These are phyloP conservation scores for Obelidium mucronatum DNA, from an alignment of 192 early-diverging fungal species.

Conservation along the genomic window DNA sequence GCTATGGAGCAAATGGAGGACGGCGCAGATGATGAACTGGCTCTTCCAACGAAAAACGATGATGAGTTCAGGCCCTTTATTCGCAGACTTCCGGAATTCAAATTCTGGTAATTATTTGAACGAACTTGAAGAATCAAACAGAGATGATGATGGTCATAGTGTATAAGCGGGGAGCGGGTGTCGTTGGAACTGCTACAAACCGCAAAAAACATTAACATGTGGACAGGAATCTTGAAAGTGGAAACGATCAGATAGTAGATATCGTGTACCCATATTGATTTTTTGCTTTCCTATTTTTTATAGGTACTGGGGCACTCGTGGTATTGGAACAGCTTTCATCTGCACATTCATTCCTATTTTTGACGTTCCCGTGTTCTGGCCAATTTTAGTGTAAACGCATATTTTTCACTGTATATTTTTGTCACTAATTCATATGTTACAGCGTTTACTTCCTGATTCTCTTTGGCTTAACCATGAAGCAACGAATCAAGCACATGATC, in stretches of 20 bases:
- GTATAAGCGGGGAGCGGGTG: too few species aligned
- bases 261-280: too few species aligned
- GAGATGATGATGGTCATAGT: too few species aligned
- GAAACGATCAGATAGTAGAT: too few species aligned
- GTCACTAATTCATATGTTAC: neutral
- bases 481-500: slow-evolving; percentile 98
- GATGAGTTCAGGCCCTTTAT: slow-evolving; percentile 99
- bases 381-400: slow-evolving; percentile 79
- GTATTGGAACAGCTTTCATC: slow-evolving; percentile 80
- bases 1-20: slow-evolving; percentile 75
- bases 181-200: too few species aligned
- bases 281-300: too few species aligned
- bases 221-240: too few species aligned
- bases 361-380: slow-evolving; percentile 99
- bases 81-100: slow-evolving; percentile 96
- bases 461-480: slow-evolving; percentile 93
- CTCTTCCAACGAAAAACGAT: slow-evolving; percentile 83
- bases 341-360: slow-evolving; percentile 88
- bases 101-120: slow-evolving; percentile 94
- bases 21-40: slow-evolving; percentile 59
- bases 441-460: slow-evolving; percentile 93
- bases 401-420: neutral
- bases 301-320: slow-evolving; percentile 84
- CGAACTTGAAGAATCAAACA: too few species aligned
- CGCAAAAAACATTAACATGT: too few species aligned